Conservation (phyloP, 345 rosid species). For the Populus ilicifolia region DNA sequence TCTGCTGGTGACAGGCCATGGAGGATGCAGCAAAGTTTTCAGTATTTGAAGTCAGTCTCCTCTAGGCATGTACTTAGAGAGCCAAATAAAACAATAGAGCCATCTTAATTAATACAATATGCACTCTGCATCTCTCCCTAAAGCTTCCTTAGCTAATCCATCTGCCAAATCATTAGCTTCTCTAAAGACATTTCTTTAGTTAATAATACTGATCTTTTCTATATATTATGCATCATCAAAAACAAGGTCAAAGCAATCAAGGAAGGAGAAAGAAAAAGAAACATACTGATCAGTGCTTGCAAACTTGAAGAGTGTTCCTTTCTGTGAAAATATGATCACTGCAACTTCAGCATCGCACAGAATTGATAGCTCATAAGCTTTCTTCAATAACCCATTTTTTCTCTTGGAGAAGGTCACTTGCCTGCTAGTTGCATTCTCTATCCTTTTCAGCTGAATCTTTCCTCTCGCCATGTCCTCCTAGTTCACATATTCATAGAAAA, state of each 20-base stretch:
- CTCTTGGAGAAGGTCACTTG: conserved; percentile 64
- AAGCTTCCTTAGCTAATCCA: too few species aligned
- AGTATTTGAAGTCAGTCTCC: too few species aligned
- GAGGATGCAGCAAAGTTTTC: too few species aligned
- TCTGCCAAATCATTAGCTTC: too few species aligned
- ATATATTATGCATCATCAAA: not conserved
- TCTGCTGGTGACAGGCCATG: too few species aligned
- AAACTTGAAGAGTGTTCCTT: conserved; percentile 43
- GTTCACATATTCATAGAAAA: not conserved
- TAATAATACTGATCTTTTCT: too few species aligned
- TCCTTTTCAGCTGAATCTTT: conserved; percentile 54
- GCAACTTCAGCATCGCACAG: conserved; percentile 65
- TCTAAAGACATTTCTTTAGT: too few species aligned
- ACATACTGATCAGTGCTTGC: conserved; percentile 42
- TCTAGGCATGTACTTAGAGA: too few species aligned
- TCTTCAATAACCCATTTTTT: conserved; percentile 53
- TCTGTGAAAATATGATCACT: conserved; percentile 49
- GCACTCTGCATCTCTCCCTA: too few species aligned
- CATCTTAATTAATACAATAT: too few species aligned
- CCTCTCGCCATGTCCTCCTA: conserved; percentile 51
- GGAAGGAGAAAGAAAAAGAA: conserved; percentile 2
- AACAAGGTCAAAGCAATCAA: not conserved
- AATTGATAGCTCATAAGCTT: conserved; percentile 60
- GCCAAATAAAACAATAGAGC: too few species aligned
- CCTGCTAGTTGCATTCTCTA: conserved; percentile 51